Evolutionary conservation across 805 yeast genomes (phyloP), one percentile per base, ranked within the genome.

Genomic region (Phaffomyces antillensis): DNA sequence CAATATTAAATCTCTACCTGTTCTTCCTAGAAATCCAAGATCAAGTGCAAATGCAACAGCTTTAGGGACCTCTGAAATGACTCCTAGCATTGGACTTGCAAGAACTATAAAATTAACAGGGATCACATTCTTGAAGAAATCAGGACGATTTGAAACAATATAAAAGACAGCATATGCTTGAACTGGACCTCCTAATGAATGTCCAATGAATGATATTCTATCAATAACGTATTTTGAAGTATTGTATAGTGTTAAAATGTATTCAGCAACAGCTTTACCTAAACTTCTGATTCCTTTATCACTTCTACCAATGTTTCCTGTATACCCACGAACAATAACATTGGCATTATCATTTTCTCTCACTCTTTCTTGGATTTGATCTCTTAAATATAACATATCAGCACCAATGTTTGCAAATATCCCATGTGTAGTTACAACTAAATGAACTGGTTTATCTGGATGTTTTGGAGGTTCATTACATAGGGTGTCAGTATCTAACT

Each of bases 91-190:
- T 0, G 99, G 99, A 5, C 95, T 76, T 0, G 99, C 97, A 53
- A 93, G 53, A 0, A 93, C 73, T 31, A 93, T 73, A 55, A 89
- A 87, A 60, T 88, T 86, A 17, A 81, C 72, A 0, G 97, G 96
- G 50, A 75, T 71, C 13, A 84, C 70, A 13, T 66, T 64, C 15
- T 75, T 61, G 58, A 91, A 89, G 52, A 89, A 79, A 54, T 77
- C 73, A 0, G 96, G 95, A 48, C 80, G 72, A 46, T 76, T 60
- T 9, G 66, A 60, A 13, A 71, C 45, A 6, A 93, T 73, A 59
- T 88, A 84, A 3, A 91, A 93, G 36, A 93, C 70, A 1, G 98
- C 95, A 72, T 86, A 91, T 0, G 95, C 79, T 65, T 91, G 97
- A 10, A 85, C 85, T 16, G 86, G 76, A 0, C 99, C 99, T 16